These are phyloP conservation scores for Tricholoma sp. DNA, from an alignment of 768 basidiomycete species.

Conservation along the genomic window DNA sequence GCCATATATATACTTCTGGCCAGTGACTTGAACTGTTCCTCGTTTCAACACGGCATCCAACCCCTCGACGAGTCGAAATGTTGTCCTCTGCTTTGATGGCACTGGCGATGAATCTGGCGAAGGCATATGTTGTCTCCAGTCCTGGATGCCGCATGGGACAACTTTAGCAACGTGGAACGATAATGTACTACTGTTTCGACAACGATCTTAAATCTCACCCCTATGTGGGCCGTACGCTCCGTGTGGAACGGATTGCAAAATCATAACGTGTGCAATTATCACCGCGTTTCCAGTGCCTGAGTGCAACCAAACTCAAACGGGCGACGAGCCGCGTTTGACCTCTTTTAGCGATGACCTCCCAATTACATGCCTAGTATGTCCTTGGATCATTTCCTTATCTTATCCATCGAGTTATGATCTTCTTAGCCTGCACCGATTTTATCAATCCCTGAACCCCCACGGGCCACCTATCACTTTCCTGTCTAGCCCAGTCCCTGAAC, in stretches of 20 bases:
- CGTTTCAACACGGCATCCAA: neutral
- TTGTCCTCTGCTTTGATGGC: conserved; percentile 25
- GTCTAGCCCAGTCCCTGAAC: too few relatives aligned
- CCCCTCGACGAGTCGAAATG: conserved; percentile 8
- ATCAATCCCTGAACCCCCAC: too few relatives aligned
- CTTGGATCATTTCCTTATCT: too few relatives aligned
- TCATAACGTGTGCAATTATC: conserved; percentile 13
- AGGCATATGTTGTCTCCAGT: conserved; percentile 7
- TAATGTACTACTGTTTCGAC: conserved; percentile 5
- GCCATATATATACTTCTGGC: neutral
- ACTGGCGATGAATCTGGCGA: conserved; percentile 31
- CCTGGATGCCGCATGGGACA: conserved; percentile 12
- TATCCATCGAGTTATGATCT: neutral
- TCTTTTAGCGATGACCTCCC: conserved; percentile 5
- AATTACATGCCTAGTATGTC: conserved; percentile 6
- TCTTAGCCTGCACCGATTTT: neutral
- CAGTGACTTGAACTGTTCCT: neutral
- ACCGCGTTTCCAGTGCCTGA: conserved; percentile 16
- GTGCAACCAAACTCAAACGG: conserved; percentile 18
- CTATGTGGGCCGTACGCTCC: conserved; percentile 21
- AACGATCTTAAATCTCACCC: conserved; percentile 12
- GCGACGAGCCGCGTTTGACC: conserved; percentile 19
- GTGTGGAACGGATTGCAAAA: conserved; percentile 18
- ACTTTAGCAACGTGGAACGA: conserved; percentile 10
- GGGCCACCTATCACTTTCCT: too few relatives aligned